Base-by-base conservation (phyloP, 83 land plant species). In the Thuja plicata region DNA sequence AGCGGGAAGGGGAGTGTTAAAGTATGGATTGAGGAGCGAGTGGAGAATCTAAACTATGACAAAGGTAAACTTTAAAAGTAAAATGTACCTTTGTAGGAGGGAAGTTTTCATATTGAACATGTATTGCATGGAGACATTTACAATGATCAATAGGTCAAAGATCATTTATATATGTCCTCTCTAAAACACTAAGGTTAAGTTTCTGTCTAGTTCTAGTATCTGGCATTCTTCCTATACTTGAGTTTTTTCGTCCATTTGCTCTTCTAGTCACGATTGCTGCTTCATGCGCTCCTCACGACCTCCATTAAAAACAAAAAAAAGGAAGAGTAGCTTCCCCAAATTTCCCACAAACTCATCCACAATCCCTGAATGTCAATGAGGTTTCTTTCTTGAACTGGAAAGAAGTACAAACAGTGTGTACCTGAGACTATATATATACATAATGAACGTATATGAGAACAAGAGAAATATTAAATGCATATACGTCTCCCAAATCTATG, bases 11-110 rank as follows among this genome's bases (percentile, higher is more conserved):
- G 86, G 82, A 89, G 91, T 84, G 89, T 95, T 30, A 46, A 83
- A 83, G 9, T 27, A n/a, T 95, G 88, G 90, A 86, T 95, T 41
- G 93, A 93, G 78, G 91, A 94, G 71, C 92, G 92, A 82, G 90
- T 95, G 80, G 96, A 95, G 84, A 95, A 95, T 84, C 87, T 95
- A 24, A 91, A 92, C 62, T 92, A 95, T 90, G 96, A 94, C 76
- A 91, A 92, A 91, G 96, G 96, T 95, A 92, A 52, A 52, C 55
- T 13, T 15, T 52, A 52, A 34, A 38, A 55, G 77, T 8, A 38
- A 35, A 41, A 85, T 5, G 10, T 45, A 46, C 85, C 30, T 82
- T 46, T 46, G 32, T 24, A 43, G 9, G 54, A 24, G 32, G 7
- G 17, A 24, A 45, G 41, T 27, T 45, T 27, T n/a, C 54, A 82